These are phyloP conservation scores for Trametes meyenii DNA, from an alignment of 768 basidiomycete genomes.

Conservation along the genomic window DNA sequence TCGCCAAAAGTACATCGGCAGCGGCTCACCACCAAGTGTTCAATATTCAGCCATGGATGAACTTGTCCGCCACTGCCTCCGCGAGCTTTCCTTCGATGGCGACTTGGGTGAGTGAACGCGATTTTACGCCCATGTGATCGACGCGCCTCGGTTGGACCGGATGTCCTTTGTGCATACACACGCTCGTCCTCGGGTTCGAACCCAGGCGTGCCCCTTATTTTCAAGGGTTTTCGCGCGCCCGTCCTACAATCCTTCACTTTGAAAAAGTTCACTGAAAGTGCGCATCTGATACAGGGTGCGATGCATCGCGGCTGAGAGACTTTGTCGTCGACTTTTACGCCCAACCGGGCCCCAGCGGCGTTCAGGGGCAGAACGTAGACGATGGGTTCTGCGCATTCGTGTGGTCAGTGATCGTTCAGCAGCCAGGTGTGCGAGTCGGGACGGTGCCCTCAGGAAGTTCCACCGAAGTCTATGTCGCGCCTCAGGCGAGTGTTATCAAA, in stretches of 20 bases:
- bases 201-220: slow-evolving; percentile 25
- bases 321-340: slow-evolving; percentile 71
- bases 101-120: slow-evolving; percentile 70
- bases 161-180: not conserved
- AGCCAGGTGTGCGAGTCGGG: slow-evolving; percentile 78
- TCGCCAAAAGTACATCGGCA: not conserved
- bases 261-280: not conserved
- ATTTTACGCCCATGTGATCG: slow-evolving; percentile 22
- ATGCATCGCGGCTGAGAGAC: slow-evolving; percentile 68
- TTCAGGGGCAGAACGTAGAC: slow-evolving; percentile 62
- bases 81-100: slow-evolving; percentile 88
- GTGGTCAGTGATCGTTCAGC: slow-evolving; percentile 78
- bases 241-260: not conserved
- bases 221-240: not conserved
- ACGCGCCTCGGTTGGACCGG: slow-evolving; percentile 1
- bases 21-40: too few relatives aligned
- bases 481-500: slow-evolving; percentile 66
- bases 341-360: slow-evolving; percentile 38
- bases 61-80: slow-evolving; percentile 80
- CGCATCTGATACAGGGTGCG: slow-evolving; percentile 56
- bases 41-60: slow-evolving; percentile 77
- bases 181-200: slow-evolving; percentile 33
- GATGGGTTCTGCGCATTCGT: slow-evolving; percentile 78
- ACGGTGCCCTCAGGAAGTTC: slow-evolving; percentile 60
- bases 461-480: slow-evolving; percentile 78